Percentiles rank a stretch among this genome's conserved stretches.
These are phyloP conservation scores for Penicillium bialowiezense DNA, from an alignment of 495 filamentous ascomycete species.

Conservation along the genomic window DNA sequence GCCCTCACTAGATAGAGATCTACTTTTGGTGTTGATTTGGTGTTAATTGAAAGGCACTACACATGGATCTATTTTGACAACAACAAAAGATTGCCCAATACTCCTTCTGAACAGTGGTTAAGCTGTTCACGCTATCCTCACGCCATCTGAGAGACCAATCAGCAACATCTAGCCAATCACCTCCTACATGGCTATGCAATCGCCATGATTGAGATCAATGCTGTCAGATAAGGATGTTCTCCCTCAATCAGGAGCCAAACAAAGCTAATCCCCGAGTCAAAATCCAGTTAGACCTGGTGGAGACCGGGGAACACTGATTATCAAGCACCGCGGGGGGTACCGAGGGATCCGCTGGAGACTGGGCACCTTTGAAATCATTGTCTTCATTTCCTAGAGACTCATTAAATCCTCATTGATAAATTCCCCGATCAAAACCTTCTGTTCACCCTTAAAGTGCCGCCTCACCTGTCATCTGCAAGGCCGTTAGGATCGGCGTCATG, in stretches of 20 bases:
- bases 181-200: neutral
- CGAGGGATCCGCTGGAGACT: neutral
- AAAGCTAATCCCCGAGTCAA: neutral
- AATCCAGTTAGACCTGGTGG: neutral
- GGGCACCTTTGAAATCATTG: too few relatives aligned
- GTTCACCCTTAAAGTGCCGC: too few relatives aligned
- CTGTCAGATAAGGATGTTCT: neutral
- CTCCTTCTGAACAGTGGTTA: too few relatives aligned
- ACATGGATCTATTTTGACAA: too few relatives aligned
- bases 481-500: conserved; percentile 21
- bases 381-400: too few relatives aligned
- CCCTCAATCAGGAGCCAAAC: neutral
- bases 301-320: neutral
- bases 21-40: too few relatives aligned
- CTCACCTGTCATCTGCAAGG: conserved; percentile 11
- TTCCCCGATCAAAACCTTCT: too few relatives aligned
- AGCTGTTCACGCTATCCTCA: neutral
- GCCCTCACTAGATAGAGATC: too few relatives aligned
- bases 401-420: too few relatives aligned
- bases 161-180: neutral
- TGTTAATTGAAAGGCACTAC: too few relatives aligned
- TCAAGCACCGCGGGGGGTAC: neutral
- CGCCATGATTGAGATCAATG: neutral
- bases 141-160: neutral
- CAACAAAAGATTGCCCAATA: too few relatives aligned